Conservation (phyloP, 2,329 filamentous ascomycete genomes). For the Fusarium metavorans region DNA sequence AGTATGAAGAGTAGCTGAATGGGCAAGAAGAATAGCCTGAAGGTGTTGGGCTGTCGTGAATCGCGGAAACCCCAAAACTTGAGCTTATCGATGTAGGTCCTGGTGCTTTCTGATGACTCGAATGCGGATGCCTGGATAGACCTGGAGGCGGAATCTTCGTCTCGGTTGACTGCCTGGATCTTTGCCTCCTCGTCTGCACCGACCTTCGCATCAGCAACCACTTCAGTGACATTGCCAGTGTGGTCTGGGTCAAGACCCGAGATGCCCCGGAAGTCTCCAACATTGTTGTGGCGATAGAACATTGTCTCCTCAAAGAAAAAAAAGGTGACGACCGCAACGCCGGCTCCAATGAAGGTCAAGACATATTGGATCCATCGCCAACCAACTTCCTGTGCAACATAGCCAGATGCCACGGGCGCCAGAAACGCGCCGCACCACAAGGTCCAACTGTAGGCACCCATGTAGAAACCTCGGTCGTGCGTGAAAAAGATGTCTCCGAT, state of each 20-base stretch:
- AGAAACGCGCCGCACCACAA: conserved; percentile 43
- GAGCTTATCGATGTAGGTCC: conserved; percentile 28
- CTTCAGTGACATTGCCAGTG: conserved; percentile 1
- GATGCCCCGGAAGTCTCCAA: conserved; percentile 4
- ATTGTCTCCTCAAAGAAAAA: conserved; percentile 45
- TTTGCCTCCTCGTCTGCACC: background rate
- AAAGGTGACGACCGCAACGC: conserved; percentile 21
- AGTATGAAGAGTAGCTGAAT: conserved; percentile 21
- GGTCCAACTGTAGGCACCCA: conserved; percentile 42
- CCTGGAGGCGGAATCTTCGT: background rate
- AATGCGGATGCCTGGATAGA: background rate
- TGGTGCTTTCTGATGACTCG: conserved; percentile 4
- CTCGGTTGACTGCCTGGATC: background rate
- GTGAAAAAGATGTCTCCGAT: conserved; percentile 39
- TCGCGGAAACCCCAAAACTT: conserved; percentile 36
- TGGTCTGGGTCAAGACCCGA: background rate
- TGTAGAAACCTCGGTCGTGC: conserved; percentile 42
- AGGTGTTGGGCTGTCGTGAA: conserved; percentile 32
- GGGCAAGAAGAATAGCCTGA: conserved; percentile 34
- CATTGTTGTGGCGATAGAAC: conserved; percentile 25
- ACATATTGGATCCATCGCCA: conserved; percentile 46
- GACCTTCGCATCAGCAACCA: background rate
- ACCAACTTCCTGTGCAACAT: conserved; percentile 35
- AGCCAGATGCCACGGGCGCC: conserved; percentile 39
- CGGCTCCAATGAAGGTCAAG: conserved; percentile 29